Evolutionary conservation across 495 filamentous ascomycete genomes (phyloP).

Genomic region (Hapsidospora chrysogenum): DNA sequence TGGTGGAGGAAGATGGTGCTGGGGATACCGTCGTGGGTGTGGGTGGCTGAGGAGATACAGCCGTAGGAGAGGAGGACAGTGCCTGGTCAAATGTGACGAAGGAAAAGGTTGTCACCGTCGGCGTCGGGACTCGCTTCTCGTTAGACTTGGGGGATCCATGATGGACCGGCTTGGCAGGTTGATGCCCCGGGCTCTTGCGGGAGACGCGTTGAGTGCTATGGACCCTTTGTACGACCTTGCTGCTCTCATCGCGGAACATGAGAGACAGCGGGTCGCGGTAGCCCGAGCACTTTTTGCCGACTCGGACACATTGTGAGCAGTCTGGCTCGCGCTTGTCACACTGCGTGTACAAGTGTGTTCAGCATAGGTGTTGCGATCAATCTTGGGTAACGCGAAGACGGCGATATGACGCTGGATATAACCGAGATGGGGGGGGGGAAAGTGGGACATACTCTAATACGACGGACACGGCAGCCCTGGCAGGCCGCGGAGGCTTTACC

Average conservation of each 20-base stretch:
- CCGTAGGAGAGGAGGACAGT: too few species aligned
- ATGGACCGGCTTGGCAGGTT: too few species aligned
- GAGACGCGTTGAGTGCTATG: constrained; percentile 30
- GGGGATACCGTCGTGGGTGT: constrained; percentile 5
- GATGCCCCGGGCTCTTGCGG: too few species aligned
- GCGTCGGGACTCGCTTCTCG: constrained; percentile 1
- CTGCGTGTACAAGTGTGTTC: too few species aligned
- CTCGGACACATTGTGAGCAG: constrained; percentile 47
- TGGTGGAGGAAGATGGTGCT: too few species aligned
- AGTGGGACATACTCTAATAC: constrained; percentile 50
- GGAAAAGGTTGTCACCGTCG: neutral
- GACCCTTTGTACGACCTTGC: constrained; percentile 46
- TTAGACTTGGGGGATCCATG: too few species aligned
- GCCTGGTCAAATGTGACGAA: constrained; percentile 1
- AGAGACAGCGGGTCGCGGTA: constrained; percentile 52
- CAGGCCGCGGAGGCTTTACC: constrained; percentile 55
- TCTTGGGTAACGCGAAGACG: too few species aligned
- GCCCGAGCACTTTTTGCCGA: constrained; percentile 43
- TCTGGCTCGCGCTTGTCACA: constrained; percentile 49
- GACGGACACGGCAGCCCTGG: constrained; percentile 44
- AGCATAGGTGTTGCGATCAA: too few species aligned
- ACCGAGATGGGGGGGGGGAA: too few species aligned
- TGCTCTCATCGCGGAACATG: constrained; percentile 60
- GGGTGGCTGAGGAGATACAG: too few species aligned
- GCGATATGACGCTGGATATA: too few species aligned